Evolutionary conservation across 257 asterid genomes (phyloP).

Genomic region (Perilla frutescens): DNA sequence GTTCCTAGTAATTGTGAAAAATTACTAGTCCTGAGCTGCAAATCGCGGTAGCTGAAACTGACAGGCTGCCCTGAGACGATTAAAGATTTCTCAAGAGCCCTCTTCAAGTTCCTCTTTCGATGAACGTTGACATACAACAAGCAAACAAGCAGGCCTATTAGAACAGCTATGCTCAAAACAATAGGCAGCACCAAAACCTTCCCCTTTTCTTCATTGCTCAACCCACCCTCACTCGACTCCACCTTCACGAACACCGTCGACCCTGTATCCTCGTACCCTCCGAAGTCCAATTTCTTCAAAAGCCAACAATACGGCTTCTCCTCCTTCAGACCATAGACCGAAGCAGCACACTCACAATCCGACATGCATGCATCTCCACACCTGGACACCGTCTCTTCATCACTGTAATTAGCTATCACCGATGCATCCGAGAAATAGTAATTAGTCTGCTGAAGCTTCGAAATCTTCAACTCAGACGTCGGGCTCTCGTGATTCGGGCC

Average conservation of each 20-base stretch:
- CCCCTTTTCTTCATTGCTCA: constrained; percentile 35
- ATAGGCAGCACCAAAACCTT: constrained; percentile 79
- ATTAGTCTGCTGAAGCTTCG: constrained; percentile 58
- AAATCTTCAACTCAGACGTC: constrained; percentile 53
- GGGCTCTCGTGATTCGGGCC: constrained; percentile 50
- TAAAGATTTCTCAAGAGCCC: constrained; percentile 65
- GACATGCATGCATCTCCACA: constrained; percentile 86
- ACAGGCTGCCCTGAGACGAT: constrained; percentile 78
- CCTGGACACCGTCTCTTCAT: constrained; percentile 53
- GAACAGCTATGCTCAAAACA: constrained; percentile 67
- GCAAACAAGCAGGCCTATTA: constrained; percentile 64
- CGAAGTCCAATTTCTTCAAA: constrained; percentile 67
- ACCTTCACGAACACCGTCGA: constrained; percentile 86
- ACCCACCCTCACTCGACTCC: constrained; percentile 41
- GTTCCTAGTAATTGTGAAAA: constrained; percentile 79
- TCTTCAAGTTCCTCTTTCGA: constrained; percentile 55
- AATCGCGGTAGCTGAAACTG: constrained; percentile 71
- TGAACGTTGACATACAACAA: constrained; percentile 58
- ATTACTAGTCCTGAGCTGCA: constrained; percentile 63
- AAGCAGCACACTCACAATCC: constrained; percentile 78
- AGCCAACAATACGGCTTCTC: constrained; percentile 90
- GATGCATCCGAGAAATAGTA: constrained; percentile 73
- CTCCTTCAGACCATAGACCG: constrained; percentile 81
- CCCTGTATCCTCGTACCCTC: constrained; percentile 82
- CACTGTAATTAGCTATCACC: constrained; percentile 80